Percentiles rank a stretch among this genome's conserved stretches.
Conservation (phyloP, 164 flowering plant species). For the Brasenia schreberi region DNA sequence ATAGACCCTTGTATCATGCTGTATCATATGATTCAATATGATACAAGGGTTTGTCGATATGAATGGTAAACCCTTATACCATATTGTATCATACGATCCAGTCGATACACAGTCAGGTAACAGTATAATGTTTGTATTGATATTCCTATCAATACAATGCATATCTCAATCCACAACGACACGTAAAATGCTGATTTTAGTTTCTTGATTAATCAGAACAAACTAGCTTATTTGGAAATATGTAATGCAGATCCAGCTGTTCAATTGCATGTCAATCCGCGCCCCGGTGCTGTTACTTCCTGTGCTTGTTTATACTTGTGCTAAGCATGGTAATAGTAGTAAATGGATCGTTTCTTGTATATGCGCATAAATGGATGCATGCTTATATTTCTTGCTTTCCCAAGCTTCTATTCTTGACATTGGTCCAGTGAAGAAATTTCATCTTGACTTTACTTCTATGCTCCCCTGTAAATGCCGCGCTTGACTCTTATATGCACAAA, state of each 20-base stretch:
- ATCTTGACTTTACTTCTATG: background rate
- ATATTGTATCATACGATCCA: no score
- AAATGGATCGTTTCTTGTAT: background rate
- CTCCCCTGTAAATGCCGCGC: background rate
- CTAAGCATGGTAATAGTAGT: slow-evolving; percentile 48
- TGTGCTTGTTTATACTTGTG: slow-evolving; percentile 52
- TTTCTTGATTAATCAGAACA: background rate
- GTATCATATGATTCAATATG: no score
- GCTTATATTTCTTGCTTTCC: background rate
- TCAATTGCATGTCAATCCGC: slow-evolving; percentile 93
- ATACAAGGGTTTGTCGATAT: no score
- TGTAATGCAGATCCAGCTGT: slow-evolving; percentile 67
- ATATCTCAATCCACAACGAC: no score
- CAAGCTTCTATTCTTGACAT: background rate
- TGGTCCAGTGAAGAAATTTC: background rate
- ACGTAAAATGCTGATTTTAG: background rate
- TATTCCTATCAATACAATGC: slow-evolving; percentile 3
- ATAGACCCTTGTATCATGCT: no score
- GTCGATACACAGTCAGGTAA: no score
- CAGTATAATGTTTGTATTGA: background rate
- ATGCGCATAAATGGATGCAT: background rate
- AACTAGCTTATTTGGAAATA: background rate
- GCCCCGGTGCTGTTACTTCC: slow-evolving; percentile 89
- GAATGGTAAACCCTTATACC: no score
- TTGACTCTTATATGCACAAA: no score